These are phyloP conservation scores for Capronia americana DNA, from an alignment of 2,329 filamentous ascomycete species.

Conservation along the genomic window DNA sequence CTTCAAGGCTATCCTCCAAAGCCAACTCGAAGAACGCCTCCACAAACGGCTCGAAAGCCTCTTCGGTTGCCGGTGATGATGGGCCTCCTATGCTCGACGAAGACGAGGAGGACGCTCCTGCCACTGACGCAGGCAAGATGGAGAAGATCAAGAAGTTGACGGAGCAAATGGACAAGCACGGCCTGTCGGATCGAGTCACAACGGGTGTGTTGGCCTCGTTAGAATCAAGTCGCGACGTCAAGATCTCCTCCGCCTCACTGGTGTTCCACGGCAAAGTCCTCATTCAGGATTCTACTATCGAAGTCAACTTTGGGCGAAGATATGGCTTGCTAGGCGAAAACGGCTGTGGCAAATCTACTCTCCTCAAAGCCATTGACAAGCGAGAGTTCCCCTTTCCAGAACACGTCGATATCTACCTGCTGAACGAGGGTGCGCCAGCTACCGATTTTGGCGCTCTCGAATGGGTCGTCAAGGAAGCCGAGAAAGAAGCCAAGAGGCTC, in stretches of 20 bases:
- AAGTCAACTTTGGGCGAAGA: conserved; percentile 88
- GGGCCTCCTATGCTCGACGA: conserved; percentile 66
- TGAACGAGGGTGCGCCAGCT: conserved; percentile 94
- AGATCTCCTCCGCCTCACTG: conserved; percentile 90
- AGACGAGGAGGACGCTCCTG: conserved; percentile 67
- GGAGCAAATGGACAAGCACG: conserved; percentile 93
- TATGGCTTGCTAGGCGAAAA: conserved; percentile 98
- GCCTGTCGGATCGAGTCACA: conserved; percentile 95
- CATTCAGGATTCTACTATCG: conserved; percentile 90
- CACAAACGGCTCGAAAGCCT: conserved; percentile 54
- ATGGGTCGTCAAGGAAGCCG: conserved; percentile 95
- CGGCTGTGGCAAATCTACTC: conserved; percentile 98
- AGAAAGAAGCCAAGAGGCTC: conserved; percentile 88
- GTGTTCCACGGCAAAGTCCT: conserved; percentile 98
- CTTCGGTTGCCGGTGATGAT: conserved; percentile 74
- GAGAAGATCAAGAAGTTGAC: conserved; percentile 85
- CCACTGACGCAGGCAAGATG: conserved; percentile 74
- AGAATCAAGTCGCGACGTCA: conserved; percentile 86
- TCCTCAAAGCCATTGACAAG: conserved; percentile 90
- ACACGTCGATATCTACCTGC: conserved; percentile 95
- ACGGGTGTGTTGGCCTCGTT: conserved; percentile 94
- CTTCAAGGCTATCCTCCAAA: conserved; percentile 75
- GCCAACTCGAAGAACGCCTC: conserved; percentile 67
- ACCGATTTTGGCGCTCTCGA: conserved; percentile 89
- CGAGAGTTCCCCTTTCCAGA: conserved; percentile 96